Conservation (phyloP, 2,329 filamentous ascomycete genomes). For the Fusarium sp. region DNA sequence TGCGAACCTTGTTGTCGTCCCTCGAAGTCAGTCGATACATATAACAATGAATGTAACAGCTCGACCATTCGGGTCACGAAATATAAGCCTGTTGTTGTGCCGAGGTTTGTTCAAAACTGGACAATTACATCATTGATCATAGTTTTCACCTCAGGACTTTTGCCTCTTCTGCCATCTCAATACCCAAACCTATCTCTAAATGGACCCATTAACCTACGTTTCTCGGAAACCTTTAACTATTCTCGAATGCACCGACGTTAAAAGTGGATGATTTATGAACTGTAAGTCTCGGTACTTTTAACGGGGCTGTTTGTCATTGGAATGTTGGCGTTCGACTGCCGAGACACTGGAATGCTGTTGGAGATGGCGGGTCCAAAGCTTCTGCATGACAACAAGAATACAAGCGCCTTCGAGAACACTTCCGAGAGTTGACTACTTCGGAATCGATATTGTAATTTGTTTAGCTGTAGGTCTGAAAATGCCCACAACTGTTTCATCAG, state of each 20-base stretch:
- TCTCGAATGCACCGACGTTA: conserved; percentile 3
- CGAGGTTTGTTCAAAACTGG: neutral
- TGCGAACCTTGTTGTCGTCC: no score
- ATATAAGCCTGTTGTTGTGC: neutral
- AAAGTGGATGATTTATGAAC: neutral
- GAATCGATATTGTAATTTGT: neutral
- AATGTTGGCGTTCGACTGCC: conserved; percentile 30
- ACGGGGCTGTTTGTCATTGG: conserved; percentile 21
- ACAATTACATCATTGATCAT: neutral
- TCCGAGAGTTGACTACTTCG: neutral
- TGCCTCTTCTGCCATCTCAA: neutral
- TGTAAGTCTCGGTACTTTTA: conserved; percentile 7
- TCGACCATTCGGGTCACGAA: neutral
- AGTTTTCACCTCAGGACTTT: neutral
- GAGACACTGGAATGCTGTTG: conserved; percentile 30
- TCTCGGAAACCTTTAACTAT: neutral
- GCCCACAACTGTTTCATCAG: neutral
- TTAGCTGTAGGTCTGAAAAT: neutral
- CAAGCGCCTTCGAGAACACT: neutral
- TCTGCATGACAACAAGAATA: neutral
- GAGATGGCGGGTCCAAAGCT: conserved; percentile 17
- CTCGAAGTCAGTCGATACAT: no score
- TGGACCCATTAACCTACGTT: neutral
- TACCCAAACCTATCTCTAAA: neutral
- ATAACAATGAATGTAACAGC: no score